A percentile compares a stretch with the other conserved stretches of the same genome.
Evolutionary conservation across 306 rosid species (phyloP).

Genomic region (Lathyrus tuberosus): DNA sequence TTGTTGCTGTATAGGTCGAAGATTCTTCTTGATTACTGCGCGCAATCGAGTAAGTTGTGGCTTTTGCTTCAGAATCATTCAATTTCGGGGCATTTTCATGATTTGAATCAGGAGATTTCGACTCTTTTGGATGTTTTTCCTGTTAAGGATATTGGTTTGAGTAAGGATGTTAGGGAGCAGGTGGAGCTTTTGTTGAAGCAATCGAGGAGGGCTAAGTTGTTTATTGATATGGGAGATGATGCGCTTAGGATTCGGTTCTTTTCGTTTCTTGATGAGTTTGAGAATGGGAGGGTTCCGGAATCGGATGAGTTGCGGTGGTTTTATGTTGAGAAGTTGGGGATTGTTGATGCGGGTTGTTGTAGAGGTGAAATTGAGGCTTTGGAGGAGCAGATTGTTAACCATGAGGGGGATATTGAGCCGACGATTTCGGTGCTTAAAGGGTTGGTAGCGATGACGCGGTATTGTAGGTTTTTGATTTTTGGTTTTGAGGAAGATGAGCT

Average conservation of each 20-base stretch:
- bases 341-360: conserved; percentile 66
- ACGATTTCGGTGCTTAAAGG: conserved; percentile 77
- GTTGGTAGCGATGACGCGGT: conserved; percentile 82
- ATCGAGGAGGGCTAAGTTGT: conserved; percentile 58
- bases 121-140: conserved; percentile 93
- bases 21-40: conserved; percentile 86
- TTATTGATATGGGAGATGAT: conserved; percentile 69
- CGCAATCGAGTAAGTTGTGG: conserved; percentile 87
- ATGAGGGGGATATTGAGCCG: conserved; percentile 89
- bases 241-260: conserved; percentile 54
- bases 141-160: conserved; percentile 58
- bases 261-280: conserved; percentile 65
- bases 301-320: conserved; percentile 55
- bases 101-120: conserved; percentile 82
- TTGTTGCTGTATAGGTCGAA: conserved; percentile 76
- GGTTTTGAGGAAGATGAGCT: conserved; percentile 88
- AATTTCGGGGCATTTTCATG: conserved; percentile 90
- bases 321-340: conserved; percentile 58
- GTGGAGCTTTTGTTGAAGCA: conserved; percentile 76
- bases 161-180: conserved; percentile 82
- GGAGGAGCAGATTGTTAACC: conserved; percentile 95
- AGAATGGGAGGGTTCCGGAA: conserved; percentile 61
- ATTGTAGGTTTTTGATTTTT: conserved; percentile 80
- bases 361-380: conserved; percentile 76
- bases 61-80: conserved; percentile 88